A percentile compares a stretch with the other conserved stretches of the same genome.
Conservation (phyloP, 2,329 filamentous ascomycete species). For the Monosporascus sp. region DNA sequence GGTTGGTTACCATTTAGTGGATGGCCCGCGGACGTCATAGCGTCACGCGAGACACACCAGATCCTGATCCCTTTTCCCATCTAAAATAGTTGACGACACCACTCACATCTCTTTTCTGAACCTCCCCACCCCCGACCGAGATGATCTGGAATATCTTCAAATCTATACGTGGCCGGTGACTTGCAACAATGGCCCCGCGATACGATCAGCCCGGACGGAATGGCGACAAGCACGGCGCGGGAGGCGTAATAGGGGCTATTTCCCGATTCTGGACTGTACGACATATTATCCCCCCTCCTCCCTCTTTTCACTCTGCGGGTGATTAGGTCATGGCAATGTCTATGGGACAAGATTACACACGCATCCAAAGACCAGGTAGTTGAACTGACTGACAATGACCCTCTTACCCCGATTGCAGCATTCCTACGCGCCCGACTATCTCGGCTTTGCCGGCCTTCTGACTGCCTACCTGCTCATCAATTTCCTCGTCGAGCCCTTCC, state of each 20-base stretch:
- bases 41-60: too few relatives aligned
- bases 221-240: conserved; percentile 4
- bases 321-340: conserved; percentile 4
- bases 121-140: conserved; percentile 1
- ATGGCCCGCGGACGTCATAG: too few relatives aligned
- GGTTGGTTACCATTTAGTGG: too few relatives aligned
- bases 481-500: conserved; percentile 75
- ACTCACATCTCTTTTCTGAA: not conserved
- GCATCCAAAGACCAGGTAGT: too few relatives aligned
- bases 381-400: not conserved
- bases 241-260: conserved; percentile 27
- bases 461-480: conserved; percentile 62
- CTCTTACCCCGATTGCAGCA: conserved; percentile 40
- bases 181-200: conserved; percentile 35
- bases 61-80: too few relatives aligned
- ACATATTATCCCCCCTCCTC: not conserved
- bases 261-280: conserved; percentile 44
- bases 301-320: not conserved
- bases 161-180: conserved; percentile 37
- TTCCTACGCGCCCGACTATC: conserved; percentile 84
- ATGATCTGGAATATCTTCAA: conserved; percentile 36
- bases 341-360: not conserved
- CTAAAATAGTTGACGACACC: too few relatives aligned
- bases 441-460: conserved; percentile 69
- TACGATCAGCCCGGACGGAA: conserved; percentile 12